These are phyloP conservation scores for Pseudogymnoascus sp. DNA, from an alignment of 2,329 filamentous ascomycete species.

Conservation along the genomic window DNA sequence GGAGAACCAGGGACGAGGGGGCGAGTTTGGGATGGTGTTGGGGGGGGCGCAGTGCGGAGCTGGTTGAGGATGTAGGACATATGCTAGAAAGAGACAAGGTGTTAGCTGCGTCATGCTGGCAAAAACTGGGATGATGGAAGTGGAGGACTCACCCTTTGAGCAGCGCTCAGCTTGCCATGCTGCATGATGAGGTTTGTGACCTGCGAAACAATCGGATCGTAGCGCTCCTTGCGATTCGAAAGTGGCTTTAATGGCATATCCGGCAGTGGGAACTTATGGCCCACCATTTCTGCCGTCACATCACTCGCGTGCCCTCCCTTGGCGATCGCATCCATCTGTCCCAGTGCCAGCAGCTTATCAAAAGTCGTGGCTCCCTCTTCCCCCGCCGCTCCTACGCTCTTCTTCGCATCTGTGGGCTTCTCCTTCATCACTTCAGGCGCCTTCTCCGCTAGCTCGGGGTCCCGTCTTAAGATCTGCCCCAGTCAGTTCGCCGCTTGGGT, in stretches of 20 bases:
- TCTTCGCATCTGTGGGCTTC: slow-evolving; percentile 33
- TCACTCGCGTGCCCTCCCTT: slow-evolving; percentile 19
- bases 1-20: slow-evolving; percentile 70
- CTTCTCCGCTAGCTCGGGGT: slow-evolving; percentile 52
- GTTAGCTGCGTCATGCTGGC: slow-evolving; percentile 6
- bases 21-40: slow-evolving; percentile 61
- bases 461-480: slow-evolving; percentile 51
- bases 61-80: slow-evolving; percentile 75
- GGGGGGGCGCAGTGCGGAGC: slow-evolving; percentile 76
- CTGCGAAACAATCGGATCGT: slow-evolving; percentile 78
- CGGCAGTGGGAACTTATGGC: slow-evolving; percentile 64
- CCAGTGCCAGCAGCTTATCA: slow-evolving; percentile 24
- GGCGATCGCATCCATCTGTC: slow-evolving; percentile 24
- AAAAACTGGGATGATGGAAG: background rate
- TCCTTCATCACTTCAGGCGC: slow-evolving; percentile 61
- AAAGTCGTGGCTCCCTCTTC: slow-evolving; percentile 26
- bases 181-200: slow-evolving; percentile 86
- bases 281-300: slow-evolving; percentile 13
- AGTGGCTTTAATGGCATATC: slow-evolving; percentile 53
- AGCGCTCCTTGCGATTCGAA: slow-evolving; percentile 65
- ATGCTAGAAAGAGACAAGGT: slow-evolving; percentile 45
- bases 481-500: slow-evolving; percentile 12
- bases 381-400: slow-evolving; percentile 14
- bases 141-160: slow-evolving; percentile 61
- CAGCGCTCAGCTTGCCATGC: slow-evolving; percentile 80